A percentile compares a stretch with the other conserved stretches of the same genome.
phyloP scores from a whole-genome alignment of 2,329 filamentous ascomycete genomes.

The Nemania sp. region DNA sequence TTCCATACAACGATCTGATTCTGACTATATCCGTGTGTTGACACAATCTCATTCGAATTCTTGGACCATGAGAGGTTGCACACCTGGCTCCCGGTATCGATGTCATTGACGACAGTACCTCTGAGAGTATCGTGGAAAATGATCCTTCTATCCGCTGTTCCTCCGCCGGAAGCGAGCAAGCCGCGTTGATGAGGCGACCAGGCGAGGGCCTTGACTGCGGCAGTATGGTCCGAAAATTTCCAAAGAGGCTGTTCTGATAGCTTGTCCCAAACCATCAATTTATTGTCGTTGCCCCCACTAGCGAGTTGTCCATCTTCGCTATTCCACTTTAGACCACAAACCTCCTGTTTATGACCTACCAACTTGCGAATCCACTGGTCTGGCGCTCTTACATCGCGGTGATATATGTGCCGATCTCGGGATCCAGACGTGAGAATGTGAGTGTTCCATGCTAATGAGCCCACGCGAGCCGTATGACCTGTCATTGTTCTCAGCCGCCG shows the following conservation, averaged over 20 bases:
- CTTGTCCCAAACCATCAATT: slow-evolving; percentile 98
- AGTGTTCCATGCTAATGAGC: slow-evolving; percentile 96
- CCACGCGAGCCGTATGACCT: slow-evolving; percentile 92
- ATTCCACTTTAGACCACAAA: slow-evolving; percentile 97
- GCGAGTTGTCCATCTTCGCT: slow-evolving; percentile 94
- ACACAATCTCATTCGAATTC: slow-evolving; percentile 97
- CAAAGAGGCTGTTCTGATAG: slow-evolving; percentile 90
- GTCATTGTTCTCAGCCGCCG: slow-evolving; percentile 94
- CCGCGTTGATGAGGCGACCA: slow-evolving; percentile 98
- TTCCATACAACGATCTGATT: slow-evolving; percentile 99
- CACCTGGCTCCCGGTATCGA: slow-evolving; percentile 98
- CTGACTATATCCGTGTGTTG: slow-evolving; percentile 95
- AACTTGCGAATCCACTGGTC: slow-evolving; percentile 91
- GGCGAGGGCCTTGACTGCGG: slow-evolving; percentile 96
- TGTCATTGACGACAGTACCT: slow-evolving; percentile 83
- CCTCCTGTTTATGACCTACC: slow-evolving; percentile 96
- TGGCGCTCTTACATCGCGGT: slow-evolving; percentile 92
- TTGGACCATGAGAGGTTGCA: slow-evolving; percentile 98
- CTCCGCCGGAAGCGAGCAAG: slow-evolving; percentile 93
- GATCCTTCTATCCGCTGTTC: slow-evolving; percentile 94
- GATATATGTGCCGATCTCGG: slow-evolving; percentile 91
- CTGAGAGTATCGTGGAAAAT: slow-evolving; percentile 97
- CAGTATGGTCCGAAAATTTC: slow-evolving; percentile 94
- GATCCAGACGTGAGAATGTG: slow-evolving; percentile 97
- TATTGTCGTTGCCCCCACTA: slow-evolving; percentile 98